Base-by-base conservation (phyloP, 306 rosid species). In the Cicer bijugum region DNA sequence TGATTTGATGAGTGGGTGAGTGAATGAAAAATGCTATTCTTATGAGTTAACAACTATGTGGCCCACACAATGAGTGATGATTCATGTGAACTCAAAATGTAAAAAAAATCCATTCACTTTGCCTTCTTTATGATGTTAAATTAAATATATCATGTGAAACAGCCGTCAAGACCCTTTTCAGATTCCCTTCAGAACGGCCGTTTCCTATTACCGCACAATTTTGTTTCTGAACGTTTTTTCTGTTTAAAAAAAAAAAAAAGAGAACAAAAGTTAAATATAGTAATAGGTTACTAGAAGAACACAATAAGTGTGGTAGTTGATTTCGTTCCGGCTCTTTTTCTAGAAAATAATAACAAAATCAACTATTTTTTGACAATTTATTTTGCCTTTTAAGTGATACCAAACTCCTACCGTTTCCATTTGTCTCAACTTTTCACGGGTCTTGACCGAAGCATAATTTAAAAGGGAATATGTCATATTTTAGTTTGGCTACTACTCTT, bases 61-160 rank as follows among this genome's bases (percentile, higher is more conserved):
- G 53, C 52, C 78, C 74, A 53, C 60, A 4, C 45, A 71, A 7
- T 46, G 76, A 7, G 60, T 42, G 35, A 9, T 9, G 62, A 52
- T 61, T 59, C 76, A 82, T 69, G 78, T 62, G 78, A 82, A 78
- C 77, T 39, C 59, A 0, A 64, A 66, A 75, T 70, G 6, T 6
- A 23, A 28, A 23, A 67, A 67, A 53, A 37, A n/a, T 67, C 43
- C 53, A 45, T 73, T 72, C 9, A 12, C 8, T 38, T 50, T 58
- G 12, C 39, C 1, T 67, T 55, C 40, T 44, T 44, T 57, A 44
- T 75, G 28, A 16, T 12, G 33, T 4, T 35, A 55, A 59, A 59
- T 16, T 71, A 69, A 15, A 85, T 83, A 75, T 74, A 44, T 74
- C 72, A 75, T 63, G 78, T 75, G 78, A 50, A 75, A 43, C 71